Percentiles rank a stretch among this genome's conserved stretches.
Evolutionary conservation across 148 eudicot species (phyloP).

Genomic region (Simmondsia chinensis): DNA sequence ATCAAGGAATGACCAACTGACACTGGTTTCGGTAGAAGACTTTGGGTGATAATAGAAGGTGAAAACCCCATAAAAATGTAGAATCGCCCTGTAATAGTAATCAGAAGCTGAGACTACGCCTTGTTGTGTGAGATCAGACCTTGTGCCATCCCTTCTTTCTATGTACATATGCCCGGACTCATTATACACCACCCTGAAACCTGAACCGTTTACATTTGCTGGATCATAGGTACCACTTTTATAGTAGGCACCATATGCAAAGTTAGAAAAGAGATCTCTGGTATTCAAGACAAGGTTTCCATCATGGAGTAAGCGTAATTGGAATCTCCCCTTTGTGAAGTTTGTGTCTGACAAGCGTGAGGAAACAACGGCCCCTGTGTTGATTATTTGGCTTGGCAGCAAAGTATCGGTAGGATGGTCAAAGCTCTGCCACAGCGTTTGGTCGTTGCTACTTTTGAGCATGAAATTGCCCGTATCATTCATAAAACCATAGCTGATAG

Average conservation of each 20-base stretch:
- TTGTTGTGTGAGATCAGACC: neutral
- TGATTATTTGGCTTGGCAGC: conserved; percentile 31
- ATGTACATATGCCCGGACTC: conserved; percentile 14
- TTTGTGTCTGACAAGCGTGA: conserved; percentile 23
- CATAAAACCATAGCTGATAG: conserved; percentile 17
- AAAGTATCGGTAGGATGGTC: conserved; percentile 31
- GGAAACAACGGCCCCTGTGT: conserved; percentile 1
- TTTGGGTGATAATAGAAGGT: conserved; percentile 14
- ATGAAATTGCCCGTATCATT: conserved; percentile 45
- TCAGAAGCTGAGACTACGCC: neutral
- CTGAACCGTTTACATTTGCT: conserved; percentile 1
- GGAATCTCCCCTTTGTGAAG: conserved; percentile 38
- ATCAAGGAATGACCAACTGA: conserved; percentile 6
- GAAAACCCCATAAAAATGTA: conserved; percentile 20
- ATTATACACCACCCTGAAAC: conserved; percentile 13
- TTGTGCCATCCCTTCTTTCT: conserved; percentile 4
- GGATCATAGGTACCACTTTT: neutral
- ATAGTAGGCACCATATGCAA: conserved; percentile 4
- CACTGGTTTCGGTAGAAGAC: neutral
- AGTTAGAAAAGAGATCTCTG: neutral
- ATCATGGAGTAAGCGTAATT: conserved; percentile 3
- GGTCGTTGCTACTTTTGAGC: conserved; percentile 6
- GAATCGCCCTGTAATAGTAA: conserved; percentile 15
- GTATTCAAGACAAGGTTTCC: conserved; percentile 13
- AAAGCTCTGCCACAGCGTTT: conserved; percentile 34